Evolutionary conservation across 495 filamentous ascomycete genomes (phyloP).

Genomic region (Rhypophila decipiens): DNA sequence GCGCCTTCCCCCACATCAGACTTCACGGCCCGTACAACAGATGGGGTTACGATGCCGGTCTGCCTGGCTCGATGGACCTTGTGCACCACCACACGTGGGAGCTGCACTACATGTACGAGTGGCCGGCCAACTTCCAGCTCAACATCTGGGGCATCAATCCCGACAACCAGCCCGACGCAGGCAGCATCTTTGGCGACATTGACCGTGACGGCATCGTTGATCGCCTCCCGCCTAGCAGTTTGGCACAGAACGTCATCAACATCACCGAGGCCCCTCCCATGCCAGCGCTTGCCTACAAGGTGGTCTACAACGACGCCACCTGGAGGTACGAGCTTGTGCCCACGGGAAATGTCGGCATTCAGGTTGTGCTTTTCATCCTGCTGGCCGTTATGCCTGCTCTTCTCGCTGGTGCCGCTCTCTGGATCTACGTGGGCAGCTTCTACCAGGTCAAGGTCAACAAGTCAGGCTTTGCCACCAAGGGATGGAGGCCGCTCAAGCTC

Average conservation of each 20-base stretch:
- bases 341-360: conserved; percentile 47
- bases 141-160: conserved; percentile 67
- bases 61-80: conserved; percentile 50
- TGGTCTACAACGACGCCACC: conserved; percentile 51
- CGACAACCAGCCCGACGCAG: conserved; percentile 55
- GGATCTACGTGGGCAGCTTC: conserved; percentile 58
- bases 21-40: conserved; percentile 61
- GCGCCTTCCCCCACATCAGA: conserved; percentile 56
- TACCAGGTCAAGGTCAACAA: conserved; percentile 69
- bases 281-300: conserved; percentile 52
- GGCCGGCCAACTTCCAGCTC: conserved; percentile 56
- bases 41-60: conserved; percentile 61
- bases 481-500: conserved; percentile 18
- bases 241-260: conserved; percentile 52
- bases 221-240: conserved; percentile 55
- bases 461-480: conserved; percentile 47
- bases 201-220: conserved; percentile 51
- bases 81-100: conserved; percentile 52
- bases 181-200: conserved; percentile 25
- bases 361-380: conserved; percentile 53
- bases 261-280: conserved; percentile 50
- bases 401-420: conserved; percentile 45
- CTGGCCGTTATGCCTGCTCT: conserved; percentile 51
- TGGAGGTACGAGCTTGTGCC: conserved; percentile 48
- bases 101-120: conserved; percentile 58